Percentiles rank a stretch among this genome's conserved stretches.
Conservation (phyloP, 192 early-diverging fungal genomes). For the Phycomyces blakesleeanus region DNA sequence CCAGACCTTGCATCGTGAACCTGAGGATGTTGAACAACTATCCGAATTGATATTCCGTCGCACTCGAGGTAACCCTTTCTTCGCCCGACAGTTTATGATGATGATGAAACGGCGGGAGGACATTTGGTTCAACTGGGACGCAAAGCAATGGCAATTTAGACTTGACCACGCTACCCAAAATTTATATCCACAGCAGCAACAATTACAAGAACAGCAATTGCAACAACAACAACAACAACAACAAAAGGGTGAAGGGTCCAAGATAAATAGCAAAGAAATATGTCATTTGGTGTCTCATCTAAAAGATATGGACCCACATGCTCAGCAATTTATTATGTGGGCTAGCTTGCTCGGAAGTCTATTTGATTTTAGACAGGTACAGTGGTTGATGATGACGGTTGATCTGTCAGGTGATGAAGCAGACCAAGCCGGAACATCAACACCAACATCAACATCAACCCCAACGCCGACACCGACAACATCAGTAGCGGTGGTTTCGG, state of each 20-base stretch:
- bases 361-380: conserved; percentile 18
- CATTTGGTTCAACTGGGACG: conserved; percentile 25
- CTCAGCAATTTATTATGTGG: conserved; percentile 26
- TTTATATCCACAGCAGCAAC: background rate
- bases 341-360: conserved; percentile 21
- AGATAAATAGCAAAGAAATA: conserved; percentile 16
- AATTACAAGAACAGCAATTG: background rate
- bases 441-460: too few species aligned
- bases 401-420: background rate
- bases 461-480: too few species aligned
- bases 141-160: conserved; percentile 24
- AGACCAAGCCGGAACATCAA: too few species aligned
- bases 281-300: conserved; percentile 15
- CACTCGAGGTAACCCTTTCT: conserved; percentile 27
- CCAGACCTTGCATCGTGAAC: conserved; percentile 8
- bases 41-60: conserved; percentile 11
- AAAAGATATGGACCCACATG: conserved; percentile 5
- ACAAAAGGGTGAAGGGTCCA: background rate
- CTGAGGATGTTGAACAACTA: conserved; percentile 7
- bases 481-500: background rate
- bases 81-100: conserved; percentile 19
- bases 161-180: conserved; percentile 7
- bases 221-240: too few species aligned
- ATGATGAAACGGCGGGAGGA: conserved; percentile 23
- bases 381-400: conserved; percentile 18